Evolutionary conservation across 148 eudicot genomes (phyloP), one percentile per base, ranked within the genome.

Genomic region (Persicaria tinctoria): DNA sequence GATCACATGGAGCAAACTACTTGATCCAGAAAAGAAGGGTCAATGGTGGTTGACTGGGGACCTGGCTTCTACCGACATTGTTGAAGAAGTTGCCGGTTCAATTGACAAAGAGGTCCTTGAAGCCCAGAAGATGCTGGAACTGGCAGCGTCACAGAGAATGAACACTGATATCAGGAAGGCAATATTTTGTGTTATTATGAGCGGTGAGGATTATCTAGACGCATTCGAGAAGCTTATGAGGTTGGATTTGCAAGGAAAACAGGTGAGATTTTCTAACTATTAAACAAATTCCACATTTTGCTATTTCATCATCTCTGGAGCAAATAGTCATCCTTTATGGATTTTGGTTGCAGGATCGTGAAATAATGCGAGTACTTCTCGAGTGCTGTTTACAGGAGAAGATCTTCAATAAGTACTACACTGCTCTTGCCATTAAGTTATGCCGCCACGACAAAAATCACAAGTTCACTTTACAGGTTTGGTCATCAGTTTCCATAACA

Each of bases 31-130:
- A 55, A 96, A 96, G 84, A 92, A 87, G 79, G 97, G 99, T 56
- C 94, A 89, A 75, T 92, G 99, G 99, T 96, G 99, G 99, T 79
- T 80, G 79, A 82, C 97, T 59, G 92, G 87, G 51, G 97, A 90
- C 51, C 60, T 82, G 76, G 79, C 79, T 27, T 73, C 88, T 51
- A 60, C 75, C 0, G 83, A 83, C 74, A 77, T 84, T 51, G 73
- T 84, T 75, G 87, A 85, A 75, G 89, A 85, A 75, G 89, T 92
- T 78, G 88, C 97, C 41, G 78, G 71, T 73, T 82, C 83, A 75
- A 92, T 89, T 60, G 97, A 95, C 83, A 85, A 66, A 80, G 97
- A 87, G 80, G 85, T 84, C 41, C 81, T 84, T 68, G 92, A 92
- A 80, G 89, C 94, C 55, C 96, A 95, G 79, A 95, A 95, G 78